Conservation (phyloP, 202 grass and related monocot species). For the Panicum hallii region DNA sequence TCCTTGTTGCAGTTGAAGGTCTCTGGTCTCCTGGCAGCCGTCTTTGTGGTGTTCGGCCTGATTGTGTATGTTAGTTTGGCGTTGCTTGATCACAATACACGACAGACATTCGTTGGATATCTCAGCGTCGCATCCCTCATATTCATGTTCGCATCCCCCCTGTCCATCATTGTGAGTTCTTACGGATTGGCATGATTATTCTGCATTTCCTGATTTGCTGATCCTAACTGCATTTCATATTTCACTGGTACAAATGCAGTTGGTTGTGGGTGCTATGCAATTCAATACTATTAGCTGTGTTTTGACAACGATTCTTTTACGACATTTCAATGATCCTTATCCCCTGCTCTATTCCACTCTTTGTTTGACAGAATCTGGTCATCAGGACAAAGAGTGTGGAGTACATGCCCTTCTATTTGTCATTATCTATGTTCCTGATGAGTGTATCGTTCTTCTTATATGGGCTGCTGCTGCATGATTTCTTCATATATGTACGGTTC, state of each 20-base stretch:
- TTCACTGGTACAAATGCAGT: no score
- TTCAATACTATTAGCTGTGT: neutral
- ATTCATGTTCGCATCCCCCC: slow-evolving; percentile 94
- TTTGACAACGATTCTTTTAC: neutral
- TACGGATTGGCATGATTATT: neutral
- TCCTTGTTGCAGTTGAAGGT: slow-evolving; percentile 73
- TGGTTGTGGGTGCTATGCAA: neutral
- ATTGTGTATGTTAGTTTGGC: slow-evolving; percentile 68
- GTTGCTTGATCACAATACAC: slow-evolving; percentile 62
- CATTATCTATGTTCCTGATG: slow-evolving; percentile 90
- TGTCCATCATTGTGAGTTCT: slow-evolving; percentile 83
- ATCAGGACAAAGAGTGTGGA: slow-evolving; percentile 86
- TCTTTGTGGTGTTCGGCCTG: slow-evolving; percentile 57
- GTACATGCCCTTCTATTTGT: slow-evolving; percentile 97
- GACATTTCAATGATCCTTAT: neutral
- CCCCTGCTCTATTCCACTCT: neutral
- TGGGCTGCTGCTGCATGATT: slow-evolving; percentile 72
- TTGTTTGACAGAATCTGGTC: slow-evolving; percentile 75
- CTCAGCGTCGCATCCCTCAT: slow-evolving; percentile 88
- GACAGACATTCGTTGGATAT: slow-evolving; percentile 77
- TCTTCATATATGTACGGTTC: slow-evolving; percentile 82
- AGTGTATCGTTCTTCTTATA: slow-evolving; percentile 86
- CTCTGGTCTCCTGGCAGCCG: slow-evolving; percentile 55
- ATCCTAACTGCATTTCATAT: neutral
- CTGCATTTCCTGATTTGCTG: neutral